Percentiles rank a stretch among this genome's conserved stretches.
Conservation (phyloP, 2,329 filamentous ascomycete species). For the Ophiocordyceps camponoti-leonardi region DNA sequence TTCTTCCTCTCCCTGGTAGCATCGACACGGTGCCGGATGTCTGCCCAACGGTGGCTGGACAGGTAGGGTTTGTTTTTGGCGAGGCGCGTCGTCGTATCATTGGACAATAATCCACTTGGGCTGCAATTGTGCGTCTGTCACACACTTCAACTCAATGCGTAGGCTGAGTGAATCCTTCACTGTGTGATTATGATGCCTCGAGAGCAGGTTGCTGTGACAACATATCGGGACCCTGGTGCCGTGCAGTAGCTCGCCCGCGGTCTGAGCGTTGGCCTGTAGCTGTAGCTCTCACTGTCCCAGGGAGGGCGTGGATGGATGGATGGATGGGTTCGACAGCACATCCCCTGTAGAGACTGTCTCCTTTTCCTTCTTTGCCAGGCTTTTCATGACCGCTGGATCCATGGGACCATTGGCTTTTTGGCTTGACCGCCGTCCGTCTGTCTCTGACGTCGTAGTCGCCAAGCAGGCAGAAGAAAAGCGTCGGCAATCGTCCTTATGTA, state of each 20-base stretch:
- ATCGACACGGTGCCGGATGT: constrained; percentile 1
- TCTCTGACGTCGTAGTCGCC: neutral
- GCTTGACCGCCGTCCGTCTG: too few species aligned
- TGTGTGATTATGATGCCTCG: neutral
- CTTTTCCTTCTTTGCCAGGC: neutral
- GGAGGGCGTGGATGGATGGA: neutral
- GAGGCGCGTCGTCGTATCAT: neutral
- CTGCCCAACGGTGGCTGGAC: constrained; percentile 1
- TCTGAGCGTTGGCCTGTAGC: neutral
- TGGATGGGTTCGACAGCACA: neutral
- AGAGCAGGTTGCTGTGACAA: neutral
- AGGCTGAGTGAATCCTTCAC: neutral
- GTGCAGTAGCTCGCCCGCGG: neutral
- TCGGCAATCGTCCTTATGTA: neutral
- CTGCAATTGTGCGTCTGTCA: neutral
- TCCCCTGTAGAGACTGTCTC: neutral
- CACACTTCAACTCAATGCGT: neutral
- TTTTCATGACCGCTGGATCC: neutral
- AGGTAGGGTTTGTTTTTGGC: neutral
- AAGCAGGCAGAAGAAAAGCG: neutral
- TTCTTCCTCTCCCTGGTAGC: neutral
- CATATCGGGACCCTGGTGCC: neutral
- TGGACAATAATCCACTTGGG: neutral
- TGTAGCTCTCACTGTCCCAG: neutral
- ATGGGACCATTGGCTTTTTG: too few species aligned